Evolutionary conservation across 1,139 yeast species (phyloP).

Genomic region (Blastobotrys niveus): DNA sequence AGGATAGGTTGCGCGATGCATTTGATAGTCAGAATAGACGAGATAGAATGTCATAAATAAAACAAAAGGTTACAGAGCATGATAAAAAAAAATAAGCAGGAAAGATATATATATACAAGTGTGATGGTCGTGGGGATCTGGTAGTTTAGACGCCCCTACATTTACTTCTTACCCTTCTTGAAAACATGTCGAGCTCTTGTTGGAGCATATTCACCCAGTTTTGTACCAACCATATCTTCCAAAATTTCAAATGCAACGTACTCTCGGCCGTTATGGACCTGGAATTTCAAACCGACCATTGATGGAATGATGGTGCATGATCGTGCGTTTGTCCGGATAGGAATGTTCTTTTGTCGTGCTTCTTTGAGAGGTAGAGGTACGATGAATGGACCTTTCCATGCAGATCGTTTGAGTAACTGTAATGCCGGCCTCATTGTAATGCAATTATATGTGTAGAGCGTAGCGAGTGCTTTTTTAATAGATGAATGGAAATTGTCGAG

Average conservation of each 20-base stretch:
- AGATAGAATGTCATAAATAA: conserved; percentile 5
- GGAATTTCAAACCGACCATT: conserved; percentile 89
- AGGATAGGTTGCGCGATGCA: conserved; percentile 57
- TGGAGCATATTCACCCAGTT: conserved; percentile 91
- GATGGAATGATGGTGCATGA: conserved; percentile 91
- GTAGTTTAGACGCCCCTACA: no score
- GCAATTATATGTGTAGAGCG: no score
- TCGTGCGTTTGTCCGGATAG: conserved; percentile 91
- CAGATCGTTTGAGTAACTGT: conserved; percentile 58
- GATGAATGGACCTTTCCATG: conserved; percentile 89
- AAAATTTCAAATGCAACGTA: conserved; percentile 82
- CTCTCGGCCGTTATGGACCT: conserved; percentile 93
- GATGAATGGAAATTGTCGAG: no score
- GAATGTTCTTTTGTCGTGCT: conserved; percentile 73
- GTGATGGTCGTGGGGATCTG: no score
- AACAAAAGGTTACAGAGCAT: not conserved
- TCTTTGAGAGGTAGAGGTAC: conserved; percentile 89
- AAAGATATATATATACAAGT: conserved; percentile 10
- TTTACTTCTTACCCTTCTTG: conserved; percentile 45
- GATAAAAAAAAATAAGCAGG: not conserved
- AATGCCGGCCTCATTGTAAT: conserved; percentile 55
- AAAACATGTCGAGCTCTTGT: conserved; percentile 84
- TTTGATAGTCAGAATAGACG: conserved; percentile 26
- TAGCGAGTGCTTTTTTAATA: no score
- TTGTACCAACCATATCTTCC: conserved; percentile 97